phyloP scores from a whole-genome alignment of 768 basidiomycete species.

The Rhodotorula taiwanensis region DNA sequence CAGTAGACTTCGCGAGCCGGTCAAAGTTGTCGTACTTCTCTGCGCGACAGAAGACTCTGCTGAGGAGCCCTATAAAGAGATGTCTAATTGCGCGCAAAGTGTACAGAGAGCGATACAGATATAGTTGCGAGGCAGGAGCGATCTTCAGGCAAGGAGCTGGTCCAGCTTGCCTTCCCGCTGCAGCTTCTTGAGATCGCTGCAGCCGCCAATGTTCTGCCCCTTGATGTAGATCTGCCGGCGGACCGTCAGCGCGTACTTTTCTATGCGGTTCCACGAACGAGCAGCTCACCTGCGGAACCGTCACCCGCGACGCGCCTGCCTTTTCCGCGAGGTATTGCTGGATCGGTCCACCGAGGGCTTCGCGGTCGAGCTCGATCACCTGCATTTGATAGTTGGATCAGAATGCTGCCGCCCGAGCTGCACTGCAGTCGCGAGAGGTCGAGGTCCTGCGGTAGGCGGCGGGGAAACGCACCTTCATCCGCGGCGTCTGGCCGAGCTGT shows the following conservation, averaged over 20 bases:
- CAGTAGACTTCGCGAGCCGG: conserved; percentile 3
- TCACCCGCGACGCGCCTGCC: conserved; percentile 16
- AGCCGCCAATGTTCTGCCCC: conserved; percentile 35
- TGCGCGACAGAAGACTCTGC: too few species aligned
- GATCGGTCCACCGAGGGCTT: conserved; percentile 10
- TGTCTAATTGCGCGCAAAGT: neutral
- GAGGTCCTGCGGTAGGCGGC: too few species aligned
- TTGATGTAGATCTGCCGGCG: conserved; percentile 35
- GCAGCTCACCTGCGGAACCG: conserved; percentile 35
- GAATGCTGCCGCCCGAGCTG: neutral
- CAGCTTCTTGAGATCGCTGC: conserved; percentile 34
- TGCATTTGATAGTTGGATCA: neutral
- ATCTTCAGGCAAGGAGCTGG: conserved; percentile 15
- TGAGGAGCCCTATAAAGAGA: too few species aligned
- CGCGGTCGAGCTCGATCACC: conserved; percentile 30
- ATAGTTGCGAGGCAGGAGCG: neutral
- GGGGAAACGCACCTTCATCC: conserved; percentile 14
- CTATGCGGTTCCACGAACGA: neutral
- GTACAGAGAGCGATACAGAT: neutral
- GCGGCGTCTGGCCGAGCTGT: conserved; percentile 2
- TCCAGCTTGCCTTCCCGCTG: conserved; percentile 31
- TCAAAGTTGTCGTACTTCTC: too few species aligned
- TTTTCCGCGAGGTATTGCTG: conserved; percentile 27
- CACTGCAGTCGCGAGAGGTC: neutral
- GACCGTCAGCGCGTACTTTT: neutral